Percentiles rank a stretch among this genome's conserved stretches.
phyloP scores from a whole-genome alignment of 148 eudicot genomes.

The Rhododendron henanense region DNA sequence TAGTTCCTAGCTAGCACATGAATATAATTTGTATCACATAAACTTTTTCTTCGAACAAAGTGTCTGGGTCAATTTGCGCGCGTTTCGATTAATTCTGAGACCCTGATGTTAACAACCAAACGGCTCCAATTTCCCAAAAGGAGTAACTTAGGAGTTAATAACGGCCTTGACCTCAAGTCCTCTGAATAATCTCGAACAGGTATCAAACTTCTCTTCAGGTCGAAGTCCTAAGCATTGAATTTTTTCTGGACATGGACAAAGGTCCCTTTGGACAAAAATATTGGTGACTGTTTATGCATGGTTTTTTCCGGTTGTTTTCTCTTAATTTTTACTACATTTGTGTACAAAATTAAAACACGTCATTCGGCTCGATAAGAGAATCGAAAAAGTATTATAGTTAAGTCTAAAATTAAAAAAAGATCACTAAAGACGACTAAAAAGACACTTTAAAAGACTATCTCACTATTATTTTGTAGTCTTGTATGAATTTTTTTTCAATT shows the following conservation, averaged over 20 bases:
- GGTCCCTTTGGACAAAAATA: neutral
- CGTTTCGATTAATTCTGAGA: neutral
- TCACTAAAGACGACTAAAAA: neutral
- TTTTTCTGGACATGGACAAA: neutral
- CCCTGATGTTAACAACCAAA: neutral
- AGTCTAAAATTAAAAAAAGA: neutral
- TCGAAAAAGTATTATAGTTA: too few relatives aligned
- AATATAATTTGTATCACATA: neutral
- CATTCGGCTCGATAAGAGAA: neutral
- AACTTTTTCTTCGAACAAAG: neutral
- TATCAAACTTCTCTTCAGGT: neutral
- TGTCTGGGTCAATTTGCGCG: too few relatives aligned
- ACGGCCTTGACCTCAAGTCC: neutral
- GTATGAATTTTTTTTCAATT: too few relatives aligned
- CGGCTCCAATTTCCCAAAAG: neutral
- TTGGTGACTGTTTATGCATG: neutral
- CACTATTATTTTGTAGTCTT: neutral
- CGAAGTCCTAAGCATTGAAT: neutral
- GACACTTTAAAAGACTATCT: neutral
- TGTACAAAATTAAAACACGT: neutral
- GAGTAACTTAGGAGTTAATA: neutral
- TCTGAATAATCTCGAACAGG: neutral
- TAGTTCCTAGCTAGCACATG: neutral
- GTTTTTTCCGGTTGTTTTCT: neutral
- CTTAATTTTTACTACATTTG: neutral